Base-by-base conservation (phyloP, 306 rosid genomes). In the Rosa rugosa region DNA sequence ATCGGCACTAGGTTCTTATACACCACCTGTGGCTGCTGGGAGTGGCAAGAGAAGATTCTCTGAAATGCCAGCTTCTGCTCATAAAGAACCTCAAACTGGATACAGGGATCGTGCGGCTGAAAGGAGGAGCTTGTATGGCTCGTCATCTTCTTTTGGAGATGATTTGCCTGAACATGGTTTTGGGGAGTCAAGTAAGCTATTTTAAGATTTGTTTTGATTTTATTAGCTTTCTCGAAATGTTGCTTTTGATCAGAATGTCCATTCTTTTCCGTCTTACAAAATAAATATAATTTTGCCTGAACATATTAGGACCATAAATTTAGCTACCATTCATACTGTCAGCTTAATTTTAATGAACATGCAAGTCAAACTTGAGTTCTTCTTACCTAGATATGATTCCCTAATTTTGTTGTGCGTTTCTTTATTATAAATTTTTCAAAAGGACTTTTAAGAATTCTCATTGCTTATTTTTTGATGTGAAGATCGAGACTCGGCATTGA, bases 41-140 rank as follows among this genome's bases (percentile, higher is more conserved):
- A 85, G 92, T 80, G 97, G 94, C 20, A 83, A 89, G 82, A 87
- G 99, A 81, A 87, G 99, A 79, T 95, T 95, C 80, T 95, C 99
- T 18, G 99, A 95, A 86, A 83, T 88, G 95, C 99, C 99, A 68
- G 84, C 88, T 84, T 86, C 98, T 85, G 70, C 85, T 60, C 85
- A 81, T 76, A 91, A 88, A 86, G 97, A 89, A 77, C 80, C 89
- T 34, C 98, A 91, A 75, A 86, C 91, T 49, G 71, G 91, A 51
- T 95, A 95, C 76, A 85, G 99, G 85, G 99, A 95, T 83, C 98
- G 99, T 72, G 99, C 99, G 1, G 99, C 99, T 18, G 99, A 95
- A 84, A 90, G 99, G 83, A 88, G 99, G 80, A 95, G 82, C 85
- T 87, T 95, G 84, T 95, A 92, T 87, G 98, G 99, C 74, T 90